These are phyloP conservation scores for Talaromyces adpressus DNA, from an alignment of 495 filamentous ascomycete genomes.

Conservation along the genomic window DNA sequence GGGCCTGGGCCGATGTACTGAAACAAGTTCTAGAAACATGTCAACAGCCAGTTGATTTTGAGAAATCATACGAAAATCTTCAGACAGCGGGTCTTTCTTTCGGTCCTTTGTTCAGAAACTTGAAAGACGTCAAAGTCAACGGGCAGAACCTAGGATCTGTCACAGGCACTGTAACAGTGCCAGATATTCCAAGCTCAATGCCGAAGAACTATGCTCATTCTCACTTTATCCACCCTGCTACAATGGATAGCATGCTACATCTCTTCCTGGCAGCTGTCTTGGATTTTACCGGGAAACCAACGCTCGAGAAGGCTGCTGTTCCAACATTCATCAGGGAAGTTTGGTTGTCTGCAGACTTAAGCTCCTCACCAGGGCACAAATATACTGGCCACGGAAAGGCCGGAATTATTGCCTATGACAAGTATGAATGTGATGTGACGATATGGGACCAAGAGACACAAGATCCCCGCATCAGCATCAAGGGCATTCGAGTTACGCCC, in stretches of 20 bases:
- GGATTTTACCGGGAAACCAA: conserved; percentile 16
- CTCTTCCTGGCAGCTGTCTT: conserved; percentile 15
- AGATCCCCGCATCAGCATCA: conserved; percentile 16
- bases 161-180: conserved; percentile 15
- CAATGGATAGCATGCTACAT: conserved; percentile 32
- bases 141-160: conserved; percentile 9
- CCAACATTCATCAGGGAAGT: conserved; percentile 21
- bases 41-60: conserved; percentile 11
- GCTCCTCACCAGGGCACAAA: conserved; percentile 12
- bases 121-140: not conserved
- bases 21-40: conserved; percentile 7
- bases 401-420: conserved; percentile 5
- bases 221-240: conserved; percentile 29
- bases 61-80: conserved; percentile 17
- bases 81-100: conserved; percentile 11
- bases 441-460: conserved; percentile 13
- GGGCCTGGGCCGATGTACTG: no score
- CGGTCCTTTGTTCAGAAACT: conserved; percentile 14
- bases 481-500: conserved; percentile 21
- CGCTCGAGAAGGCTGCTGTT: conserved; percentile 14
- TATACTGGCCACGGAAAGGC: conserved; percentile 17
- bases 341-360: conserved; percentile 22
- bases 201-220: conserved; percentile 20
- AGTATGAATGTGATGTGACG: conserved; percentile 18
- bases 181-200: conserved; percentile 22